Percentiles rank a stretch among this genome's conserved stretches.
Evolutionary conservation across 1,284 basidiomycete genomes (phyloP).

Genomic region (Mycena sp.): DNA sequence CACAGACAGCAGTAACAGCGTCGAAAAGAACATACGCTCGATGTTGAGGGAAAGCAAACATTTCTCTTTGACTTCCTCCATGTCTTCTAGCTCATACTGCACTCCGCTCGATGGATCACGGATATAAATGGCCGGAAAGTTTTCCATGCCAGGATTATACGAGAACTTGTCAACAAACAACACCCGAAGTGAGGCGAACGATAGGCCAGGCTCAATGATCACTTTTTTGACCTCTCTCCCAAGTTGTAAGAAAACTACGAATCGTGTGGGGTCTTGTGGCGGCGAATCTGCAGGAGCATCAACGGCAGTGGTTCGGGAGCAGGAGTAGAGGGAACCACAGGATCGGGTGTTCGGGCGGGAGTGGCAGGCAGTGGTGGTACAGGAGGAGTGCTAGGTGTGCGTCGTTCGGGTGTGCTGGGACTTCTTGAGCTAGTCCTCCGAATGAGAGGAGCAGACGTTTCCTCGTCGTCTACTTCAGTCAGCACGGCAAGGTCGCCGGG

Average conservation of each 20-base stretch:
- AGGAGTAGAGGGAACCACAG: slow-evolving; percentile 35
- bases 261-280: slow-evolving; percentile 44
- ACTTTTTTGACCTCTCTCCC: slow-evolving; percentile 95
- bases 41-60: slow-evolving; percentile 93
- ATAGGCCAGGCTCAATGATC: slow-evolving; percentile 73
- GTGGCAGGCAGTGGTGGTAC: slow-evolving; percentile 55
- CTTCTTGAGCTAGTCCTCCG: slow-evolving; percentile 40
- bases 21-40: slow-evolving; percentile 81
- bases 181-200: slow-evolving; percentile 80
- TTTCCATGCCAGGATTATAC: slow-evolving; percentile 92
- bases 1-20: slow-evolving; percentile 10
- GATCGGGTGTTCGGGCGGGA: slow-evolving; percentile 47
- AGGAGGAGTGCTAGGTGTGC: slow-evolving; percentile 49
- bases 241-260: slow-evolving; percentile 90
- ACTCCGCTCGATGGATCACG: slow-evolving; percentile 92
- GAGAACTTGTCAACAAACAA: slow-evolving; percentile 96
- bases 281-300: slow-evolving; percentile 16
- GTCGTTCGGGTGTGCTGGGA: slow-evolving; percentile 43
- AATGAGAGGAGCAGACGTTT: slow-evolving; percentile 36
- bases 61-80: slow-evolving; percentile 91
- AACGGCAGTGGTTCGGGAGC: slow-evolving; percentile 33
- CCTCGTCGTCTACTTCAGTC: slow-evolving; percentile 75
- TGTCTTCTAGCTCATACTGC: slow-evolving; percentile 95
- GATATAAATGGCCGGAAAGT: slow-evolving; percentile 97
- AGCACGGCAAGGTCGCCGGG: slow-evolving; percentile 74